phyloP scores from a whole-genome alignment of 2,329 filamentous ascomycete species.

The Clonostachys rhizophaga region DNA sequence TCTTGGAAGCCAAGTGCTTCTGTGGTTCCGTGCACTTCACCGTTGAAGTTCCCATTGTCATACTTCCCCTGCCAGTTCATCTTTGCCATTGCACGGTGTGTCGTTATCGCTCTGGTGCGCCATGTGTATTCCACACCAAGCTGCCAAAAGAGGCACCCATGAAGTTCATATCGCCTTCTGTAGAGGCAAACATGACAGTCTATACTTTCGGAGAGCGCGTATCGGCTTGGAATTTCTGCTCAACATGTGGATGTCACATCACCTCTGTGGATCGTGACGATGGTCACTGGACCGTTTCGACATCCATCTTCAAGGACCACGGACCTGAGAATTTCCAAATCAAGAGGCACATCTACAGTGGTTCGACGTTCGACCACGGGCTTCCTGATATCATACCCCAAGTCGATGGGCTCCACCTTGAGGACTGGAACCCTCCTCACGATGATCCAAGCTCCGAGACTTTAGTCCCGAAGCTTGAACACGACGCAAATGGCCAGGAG shows the following conservation, averaged over 20 bases:
- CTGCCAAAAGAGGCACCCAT: conserved; percentile 26
- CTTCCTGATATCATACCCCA: conserved; percentile 25
- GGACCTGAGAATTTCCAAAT: conserved; percentile 26
- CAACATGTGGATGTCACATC: conserved; percentile 39
- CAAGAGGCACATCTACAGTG: conserved; percentile 25
- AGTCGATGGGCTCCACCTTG: conserved; percentile 19
- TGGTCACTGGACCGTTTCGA: conserved; percentile 28
- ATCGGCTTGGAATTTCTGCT: conserved; percentile 36
- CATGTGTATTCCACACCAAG: conserved; percentile 33
- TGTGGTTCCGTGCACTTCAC: conserved; percentile 37
- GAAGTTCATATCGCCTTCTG: conserved; percentile 32
- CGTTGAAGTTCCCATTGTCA: conserved; percentile 26
- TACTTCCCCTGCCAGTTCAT: conserved; percentile 33
- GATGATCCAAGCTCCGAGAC: conserved; percentile 15
- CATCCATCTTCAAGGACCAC: conserved; percentile 31
- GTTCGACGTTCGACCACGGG: conserved; percentile 27
- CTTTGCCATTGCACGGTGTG: conserved; percentile 42
- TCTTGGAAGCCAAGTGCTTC: conserved; percentile 36
- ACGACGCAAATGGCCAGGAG: conserved; percentile 21
- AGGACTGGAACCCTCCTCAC: conserved; percentile 26
- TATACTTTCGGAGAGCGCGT: conserved; percentile 22
- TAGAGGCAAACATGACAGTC: conserved; percentile 22
- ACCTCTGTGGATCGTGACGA: conserved; percentile 21
- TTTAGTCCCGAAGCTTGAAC: conserved; percentile 17
- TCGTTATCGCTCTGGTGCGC: conserved; percentile 32